Evolutionary conservation across 441 rosid genomes (phyloP).

Genomic region (Biscutella laevigata): DNA sequence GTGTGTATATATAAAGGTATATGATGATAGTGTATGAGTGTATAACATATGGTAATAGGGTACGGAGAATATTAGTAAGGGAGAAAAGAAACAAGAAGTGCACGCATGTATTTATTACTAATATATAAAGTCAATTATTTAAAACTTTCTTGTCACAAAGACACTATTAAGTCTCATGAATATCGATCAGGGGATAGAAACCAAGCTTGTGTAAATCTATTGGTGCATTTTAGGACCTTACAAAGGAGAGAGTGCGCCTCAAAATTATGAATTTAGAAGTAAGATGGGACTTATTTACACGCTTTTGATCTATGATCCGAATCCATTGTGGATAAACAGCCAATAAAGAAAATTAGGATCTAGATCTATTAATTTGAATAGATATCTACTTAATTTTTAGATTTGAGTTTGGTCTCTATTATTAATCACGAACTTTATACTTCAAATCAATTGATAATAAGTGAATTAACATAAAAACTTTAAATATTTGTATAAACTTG

Average conservation of each 20-base stretch:
- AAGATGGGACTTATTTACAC: background rate
- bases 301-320: background rate
- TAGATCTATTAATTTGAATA: background rate
- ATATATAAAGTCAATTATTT: slow-evolving; percentile 13
- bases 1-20: no score
- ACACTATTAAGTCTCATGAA: no score
- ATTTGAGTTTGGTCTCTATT: no score
- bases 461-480: no score
- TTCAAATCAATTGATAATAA: no score
- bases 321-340: background rate
- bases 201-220: background rate
- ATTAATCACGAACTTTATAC: no score
- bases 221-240: background rate
- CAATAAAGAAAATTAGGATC: background rate
- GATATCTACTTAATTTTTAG: no score
- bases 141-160: background rate
- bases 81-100: slow-evolving; percentile 28
- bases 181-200: background rate
- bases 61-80: slow-evolving; percentile 23
- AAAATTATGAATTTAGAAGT: background rate
- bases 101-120: slow-evolving; percentile 20
- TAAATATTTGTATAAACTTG: no score
- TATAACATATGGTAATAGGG: slow-evolving; percentile 24
- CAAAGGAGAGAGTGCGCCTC: background rate
- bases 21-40: slow-evolving; percentile 31